Percentiles rank a stretch among this genome's conserved stretches.
These are phyloP conservation scores for Clausena lansium DNA, from an alignment of 345 rosid species.

Conservation along the genomic window DNA sequence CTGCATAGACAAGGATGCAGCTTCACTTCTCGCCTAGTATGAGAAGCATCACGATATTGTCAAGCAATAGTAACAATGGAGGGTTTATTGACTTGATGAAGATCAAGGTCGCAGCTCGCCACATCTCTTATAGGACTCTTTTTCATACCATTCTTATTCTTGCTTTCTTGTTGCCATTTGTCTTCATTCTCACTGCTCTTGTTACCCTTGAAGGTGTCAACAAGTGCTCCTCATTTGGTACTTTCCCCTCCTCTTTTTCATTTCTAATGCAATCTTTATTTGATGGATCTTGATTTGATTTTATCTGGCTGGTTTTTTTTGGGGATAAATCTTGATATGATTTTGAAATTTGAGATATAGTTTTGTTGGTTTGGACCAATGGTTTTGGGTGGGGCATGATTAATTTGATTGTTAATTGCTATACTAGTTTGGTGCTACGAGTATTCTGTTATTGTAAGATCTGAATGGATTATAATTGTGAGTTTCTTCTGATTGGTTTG, in stretches of 20 bases:
- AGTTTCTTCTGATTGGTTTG: conserved; percentile 8
- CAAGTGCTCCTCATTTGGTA: conserved; percentile 99
- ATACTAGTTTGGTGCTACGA: background rate
- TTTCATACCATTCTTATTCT: conserved; percentile 93
- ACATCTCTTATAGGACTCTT: conserved; percentile 93
- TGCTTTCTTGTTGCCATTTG: conserved; percentile 97
- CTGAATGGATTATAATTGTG: background rate
- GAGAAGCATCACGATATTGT: conserved; percentile 97
- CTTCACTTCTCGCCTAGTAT: conserved; percentile 99
- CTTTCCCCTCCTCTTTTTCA: background rate
- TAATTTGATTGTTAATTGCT: background rate
- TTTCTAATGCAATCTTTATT: background rate
- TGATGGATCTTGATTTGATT: conserved; percentile 26
- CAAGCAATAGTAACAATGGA: conserved; percentile 68
- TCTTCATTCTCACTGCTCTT: conserved; percentile 95
- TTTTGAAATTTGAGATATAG: background rate
- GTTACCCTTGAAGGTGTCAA: conserved; percentile 99
- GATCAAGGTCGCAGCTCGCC: conserved; percentile 99
- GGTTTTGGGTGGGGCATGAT: conserved; percentile 6
- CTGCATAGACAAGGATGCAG: conserved; percentile 95
- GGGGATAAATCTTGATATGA: background rate
- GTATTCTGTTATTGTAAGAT: conserved; percentile 8
- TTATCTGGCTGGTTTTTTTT: background rate
- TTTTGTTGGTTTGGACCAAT: conserved; percentile 14
- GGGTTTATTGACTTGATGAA: conserved; percentile 98